Base-by-base conservation (phyloP, 495 filamentous ascomycete genomes). In the Hyaloscypha finlandica region DNA sequence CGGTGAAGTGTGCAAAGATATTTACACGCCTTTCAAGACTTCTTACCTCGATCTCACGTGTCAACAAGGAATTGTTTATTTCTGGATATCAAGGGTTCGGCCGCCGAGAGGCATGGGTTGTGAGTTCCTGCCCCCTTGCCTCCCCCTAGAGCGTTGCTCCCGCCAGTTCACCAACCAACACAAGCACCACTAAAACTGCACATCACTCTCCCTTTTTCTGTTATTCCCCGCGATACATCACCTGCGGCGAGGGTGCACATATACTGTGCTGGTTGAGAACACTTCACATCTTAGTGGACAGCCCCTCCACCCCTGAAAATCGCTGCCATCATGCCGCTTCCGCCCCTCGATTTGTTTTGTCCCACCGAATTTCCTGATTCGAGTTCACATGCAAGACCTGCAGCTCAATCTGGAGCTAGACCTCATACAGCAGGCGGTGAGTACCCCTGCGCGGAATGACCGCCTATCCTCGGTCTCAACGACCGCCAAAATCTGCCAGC, bases 381-480 rank as follows among this genome's bases (percentile, higher is more conserved):
- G 22, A 56, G 35, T n/a, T 61, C 59, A 61, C 59, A 61, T 61
- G 59, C 59, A 39, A 61, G 33, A 29, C 9, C 39, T 25, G 32
- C 32, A 22, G 59, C 14, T n/a, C 9, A 4, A 45, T 45, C 35
- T 22, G 16, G 42, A 19, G 42, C 48, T 52, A 31, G 56, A 14
- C 45, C 14, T 29, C 22, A 20, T 39, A 39, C 25, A 8, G 62
- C 37, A 32, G 62, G 62, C 62, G 62, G 62, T 64, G 62, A 64
- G 32, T 22, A 12, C 31, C 31, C 51, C 31, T 35, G 42, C 48
- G 4, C 35, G n/a, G 62, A 25, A 30, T 51, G 53, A 19, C 53
- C 56, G 56, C 56, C 29, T 59, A 59, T 59, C 56, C 56, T 59
- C 56, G 56, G 56, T 64, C 52, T 64, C 62, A 57, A 55, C 48